These are phyloP conservation scores for Rhynchosporium graminicola DNA, from an alignment of 2,329 filamentous ascomycete species.

Conservation along the genomic window DNA sequence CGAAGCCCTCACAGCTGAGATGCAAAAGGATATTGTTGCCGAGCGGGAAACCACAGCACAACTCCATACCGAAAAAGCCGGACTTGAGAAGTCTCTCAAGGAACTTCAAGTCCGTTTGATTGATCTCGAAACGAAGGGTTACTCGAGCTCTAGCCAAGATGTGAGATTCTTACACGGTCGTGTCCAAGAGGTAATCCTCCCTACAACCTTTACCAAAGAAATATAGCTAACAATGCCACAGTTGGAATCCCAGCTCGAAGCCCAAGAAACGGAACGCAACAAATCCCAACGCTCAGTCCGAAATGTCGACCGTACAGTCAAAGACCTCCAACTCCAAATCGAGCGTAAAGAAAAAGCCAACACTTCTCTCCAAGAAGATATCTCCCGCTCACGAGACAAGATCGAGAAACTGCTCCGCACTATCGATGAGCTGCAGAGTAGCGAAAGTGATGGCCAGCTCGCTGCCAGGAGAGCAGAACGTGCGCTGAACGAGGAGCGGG, in stretches of 20 bases:
- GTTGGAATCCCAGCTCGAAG: slow-evolving; percentile 86
- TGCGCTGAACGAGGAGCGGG: slow-evolving; percentile 84
- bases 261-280: slow-evolving; percentile 75
- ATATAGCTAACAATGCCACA: slow-evolving; percentile 45
- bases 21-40: slow-evolving; percentile 86
- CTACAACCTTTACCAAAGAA: slow-evolving; percentile 28
- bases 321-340: slow-evolving; percentile 89
- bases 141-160: slow-evolving; percentile 90
- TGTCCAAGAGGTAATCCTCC: slow-evolving; percentile 80
- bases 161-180: slow-evolving; percentile 92
- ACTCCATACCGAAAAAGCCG: slow-evolving; percentile 86
- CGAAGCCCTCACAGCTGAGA: slow-evolving; percentile 81
- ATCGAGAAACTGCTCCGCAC: slow-evolving; percentile 84
- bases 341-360: slow-evolving; percentile 92
- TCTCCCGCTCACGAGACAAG: slow-evolving; percentile 84
- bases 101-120: slow-evolving; percentile 88
- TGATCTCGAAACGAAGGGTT: slow-evolving; percentile 95
- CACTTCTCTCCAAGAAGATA: slow-evolving; percentile 76
- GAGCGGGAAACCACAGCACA: slow-evolving; percentile 82
- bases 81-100: slow-evolving; percentile 84
- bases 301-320: slow-evolving; percentile 90
- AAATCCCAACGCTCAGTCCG: slow-evolving; percentile 85
- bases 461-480: slow-evolving; percentile 83
- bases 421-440: slow-evolving; percentile 91
- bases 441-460: slow-evolving; percentile 79